Evolutionary conservation across 73 alveolate genomes (phyloP).

Genomic region (Diophrys appendiculata): DNA sequence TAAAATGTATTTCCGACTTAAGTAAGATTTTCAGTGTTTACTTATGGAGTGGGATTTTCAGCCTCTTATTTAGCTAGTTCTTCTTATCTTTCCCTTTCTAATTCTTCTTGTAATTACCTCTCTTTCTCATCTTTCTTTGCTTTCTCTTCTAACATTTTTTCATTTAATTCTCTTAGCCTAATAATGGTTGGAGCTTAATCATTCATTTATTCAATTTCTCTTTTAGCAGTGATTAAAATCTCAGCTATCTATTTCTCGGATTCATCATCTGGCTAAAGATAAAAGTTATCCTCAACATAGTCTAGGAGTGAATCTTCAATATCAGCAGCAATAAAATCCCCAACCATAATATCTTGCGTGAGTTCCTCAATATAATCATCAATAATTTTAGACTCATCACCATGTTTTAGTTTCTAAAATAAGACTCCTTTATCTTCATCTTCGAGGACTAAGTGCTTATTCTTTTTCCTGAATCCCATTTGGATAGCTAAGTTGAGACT

Average conservation of each 20-base stretch:
- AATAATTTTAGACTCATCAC: not conserved
- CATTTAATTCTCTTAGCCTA: not conserved
- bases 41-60: not conserved
- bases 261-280: not conserved
- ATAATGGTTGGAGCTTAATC: not conserved
- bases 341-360: not conserved
- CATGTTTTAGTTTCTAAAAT: not conserved
- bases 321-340: not conserved
- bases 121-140: not conserved
- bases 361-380: not conserved
- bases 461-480: not conserved
- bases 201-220: not conserved
- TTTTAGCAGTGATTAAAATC: not conserved
- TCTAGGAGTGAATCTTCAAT: not conserved
- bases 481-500: not conserved
- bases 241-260: not conserved
- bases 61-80: not conserved
- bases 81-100: not conserved
- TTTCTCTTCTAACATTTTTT: not conserved
- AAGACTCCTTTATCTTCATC: not conserved
- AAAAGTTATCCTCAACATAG: not conserved
- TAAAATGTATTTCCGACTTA: not conserved
- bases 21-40: not conserved
- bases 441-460: not conserved
- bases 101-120: not conserved